These are phyloP conservation scores for Globisporangium takayamanum DNA, from an alignment of 352 stramenopile species.

Conservation along the genomic window DNA sequence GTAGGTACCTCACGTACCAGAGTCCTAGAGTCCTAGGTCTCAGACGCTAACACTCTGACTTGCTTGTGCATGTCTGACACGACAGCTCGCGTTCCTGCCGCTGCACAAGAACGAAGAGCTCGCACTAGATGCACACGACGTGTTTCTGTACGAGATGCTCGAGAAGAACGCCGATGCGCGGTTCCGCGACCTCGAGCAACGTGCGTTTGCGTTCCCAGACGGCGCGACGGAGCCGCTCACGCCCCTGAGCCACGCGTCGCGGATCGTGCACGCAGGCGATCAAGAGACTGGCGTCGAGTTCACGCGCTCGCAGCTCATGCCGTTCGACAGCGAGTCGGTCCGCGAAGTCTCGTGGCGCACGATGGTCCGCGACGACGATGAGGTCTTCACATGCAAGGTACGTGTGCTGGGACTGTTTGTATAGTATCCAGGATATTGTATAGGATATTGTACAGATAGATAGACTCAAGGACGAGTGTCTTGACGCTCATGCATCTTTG, in stretches of 20 bases:
- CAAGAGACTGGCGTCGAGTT: slow-evolving; percentile 11
- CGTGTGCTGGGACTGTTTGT: not conserved
- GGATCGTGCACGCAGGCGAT: slow-evolving; percentile 6
- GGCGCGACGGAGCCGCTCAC: not conserved
- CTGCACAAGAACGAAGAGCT: slow-evolving; percentile 1
- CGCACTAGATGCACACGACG: slow-evolving; percentile 5
- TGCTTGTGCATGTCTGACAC: too few species aligned
- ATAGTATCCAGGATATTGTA: not conserved
- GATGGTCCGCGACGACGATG: slow-evolving; percentile 3
- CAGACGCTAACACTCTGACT: too few species aligned
- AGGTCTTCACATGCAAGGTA: slow-evolving; percentile 5
- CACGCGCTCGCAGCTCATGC: slow-evolving; percentile 4
- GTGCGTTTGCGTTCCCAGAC: not conserved
- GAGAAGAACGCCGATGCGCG: slow-evolving; percentile 2
- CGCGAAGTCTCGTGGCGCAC: slow-evolving; percentile 8
- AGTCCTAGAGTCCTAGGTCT: not conserved
- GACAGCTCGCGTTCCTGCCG: slow-evolving; percentile 8
- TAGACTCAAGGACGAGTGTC: not conserved
- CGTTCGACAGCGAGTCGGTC: slow-evolving; percentile 5
- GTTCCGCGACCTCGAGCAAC: not conserved
- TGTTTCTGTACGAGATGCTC: slow-evolving; percentile 11
- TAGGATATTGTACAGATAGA: not conserved
- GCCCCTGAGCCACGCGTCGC: slow-evolving; percentile 1
- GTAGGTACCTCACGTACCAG: not conserved
- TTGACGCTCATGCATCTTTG: not conserved